Percentiles rank a stretch among this genome's conserved stretches.
Evolutionary conservation across 2,329 filamentous ascomycete species (phyloP).

Genomic region (Cadophora sp.): DNA sequence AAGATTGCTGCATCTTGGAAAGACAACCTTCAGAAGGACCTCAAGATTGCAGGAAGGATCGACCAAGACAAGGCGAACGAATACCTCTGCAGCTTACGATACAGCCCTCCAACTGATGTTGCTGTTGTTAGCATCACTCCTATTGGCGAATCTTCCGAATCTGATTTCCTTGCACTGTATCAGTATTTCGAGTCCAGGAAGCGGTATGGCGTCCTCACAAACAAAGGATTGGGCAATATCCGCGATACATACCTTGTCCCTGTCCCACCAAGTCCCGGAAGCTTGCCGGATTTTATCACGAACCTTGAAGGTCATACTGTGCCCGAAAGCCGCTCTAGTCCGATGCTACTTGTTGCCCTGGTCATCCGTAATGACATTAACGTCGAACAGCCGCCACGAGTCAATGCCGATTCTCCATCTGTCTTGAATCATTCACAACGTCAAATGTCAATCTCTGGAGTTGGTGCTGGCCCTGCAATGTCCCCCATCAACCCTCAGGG

Average conservation of each 20-base stretch:
- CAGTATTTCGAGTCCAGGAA: conserved; percentile 85
- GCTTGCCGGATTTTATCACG: conserved; percentile 84
- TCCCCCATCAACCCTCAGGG: conserved; percentile 58
- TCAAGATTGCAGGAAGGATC: conserved; percentile 81
- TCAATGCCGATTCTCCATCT: conserved; percentile 43
- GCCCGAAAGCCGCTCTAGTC: conserved; percentile 72
- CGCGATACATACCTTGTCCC: conserved; percentile 93
- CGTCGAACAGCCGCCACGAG: conserved; percentile 32
- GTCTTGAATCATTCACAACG: conserved; percentile 48
- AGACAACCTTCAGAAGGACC: conserved; percentile 72
- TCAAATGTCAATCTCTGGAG: conserved; percentile 56
- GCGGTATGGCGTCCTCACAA: conserved; percentile 86
- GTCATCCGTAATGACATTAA: conserved; percentile 69
- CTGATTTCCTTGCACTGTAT: conserved; percentile 78
- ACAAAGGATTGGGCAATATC: conserved; percentile 76
- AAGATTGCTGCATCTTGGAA: conserved; percentile 68
- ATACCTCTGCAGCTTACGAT: conserved; percentile 87
- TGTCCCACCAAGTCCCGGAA: conserved; percentile 72
- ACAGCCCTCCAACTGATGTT: conserved; percentile 82
- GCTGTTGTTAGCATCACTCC: conserved; percentile 77
- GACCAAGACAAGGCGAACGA: conserved; percentile 83
- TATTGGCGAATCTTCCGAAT: conserved; percentile 63
- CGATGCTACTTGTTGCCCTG: conserved; percentile 83
- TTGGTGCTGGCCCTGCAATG: conserved; percentile 54
- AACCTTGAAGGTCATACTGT: conserved; percentile 87